A percentile compares a stretch with the other conserved stretches of the same genome.
These are phyloP conservation scores for Beta corolliflora DNA, from an alignment of 179 eudicot species.

Conservation along the genomic window DNA sequence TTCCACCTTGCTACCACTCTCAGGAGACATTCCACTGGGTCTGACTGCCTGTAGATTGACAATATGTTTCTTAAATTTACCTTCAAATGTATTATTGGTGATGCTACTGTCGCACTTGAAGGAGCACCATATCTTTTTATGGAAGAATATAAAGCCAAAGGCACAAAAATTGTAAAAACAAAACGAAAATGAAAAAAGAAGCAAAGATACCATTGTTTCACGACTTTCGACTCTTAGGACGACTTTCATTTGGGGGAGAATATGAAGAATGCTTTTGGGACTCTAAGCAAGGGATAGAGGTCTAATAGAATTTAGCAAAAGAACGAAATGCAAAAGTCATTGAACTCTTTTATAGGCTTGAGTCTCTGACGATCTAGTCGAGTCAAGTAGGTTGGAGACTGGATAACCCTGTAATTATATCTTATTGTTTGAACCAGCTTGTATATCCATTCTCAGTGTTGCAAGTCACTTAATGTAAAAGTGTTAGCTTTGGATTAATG, in stretches of 20 bases:
- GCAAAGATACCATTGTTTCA: background rate
- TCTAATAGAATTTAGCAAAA: background rate
- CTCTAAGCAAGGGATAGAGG: background rate
- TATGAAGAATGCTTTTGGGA: background rate
- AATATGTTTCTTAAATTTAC: constrained; percentile 12
- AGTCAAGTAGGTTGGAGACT: background rate
- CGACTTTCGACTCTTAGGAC: background rate
- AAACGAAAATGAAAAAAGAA: background rate
- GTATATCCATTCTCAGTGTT: background rate
- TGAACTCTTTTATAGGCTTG: background rate
- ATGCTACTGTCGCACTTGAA: background rate
- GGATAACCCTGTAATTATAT: background rate
- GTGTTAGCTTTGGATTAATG: background rate
- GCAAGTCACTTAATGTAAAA: background rate
- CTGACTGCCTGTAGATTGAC: constrained; percentile 39
- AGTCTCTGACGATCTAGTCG: background rate
- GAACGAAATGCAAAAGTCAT: background rate
- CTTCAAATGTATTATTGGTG: background rate
- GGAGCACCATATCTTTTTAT: background rate
- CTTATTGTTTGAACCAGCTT: background rate
- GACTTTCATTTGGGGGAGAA: background rate
- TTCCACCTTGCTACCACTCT: constrained; percentile 40
- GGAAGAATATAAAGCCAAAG: background rate
- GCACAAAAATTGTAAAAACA: too few relatives aligned
- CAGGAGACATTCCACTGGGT: constrained; percentile 34